A percentile compares a stretch with the other conserved stretches of the same genome.
phyloP scores from a whole-genome alignment of 108 stramenopile species.

The Cyclotella kingstonii region DNA sequence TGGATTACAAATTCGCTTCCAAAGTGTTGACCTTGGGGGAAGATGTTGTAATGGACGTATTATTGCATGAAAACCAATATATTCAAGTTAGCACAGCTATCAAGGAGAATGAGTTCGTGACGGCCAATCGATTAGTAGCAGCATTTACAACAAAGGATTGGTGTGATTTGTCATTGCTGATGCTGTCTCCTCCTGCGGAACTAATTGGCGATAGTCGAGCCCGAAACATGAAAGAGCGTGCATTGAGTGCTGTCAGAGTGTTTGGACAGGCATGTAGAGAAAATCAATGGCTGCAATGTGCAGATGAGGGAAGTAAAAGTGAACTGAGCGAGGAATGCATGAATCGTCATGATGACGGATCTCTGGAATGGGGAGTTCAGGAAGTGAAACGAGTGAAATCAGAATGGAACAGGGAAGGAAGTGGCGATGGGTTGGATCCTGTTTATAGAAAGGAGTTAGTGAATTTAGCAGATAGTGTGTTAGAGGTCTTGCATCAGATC shows the following conservation, averaged over 20 bases:
- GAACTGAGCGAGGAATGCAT: background rate
- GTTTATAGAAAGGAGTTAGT: conserved; percentile 35
- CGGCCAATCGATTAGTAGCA: conserved; percentile 32
- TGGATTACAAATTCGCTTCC: conserved; percentile 51
- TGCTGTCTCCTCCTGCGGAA: conserved; percentile 27
- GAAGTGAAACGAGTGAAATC: conserved; percentile 23
- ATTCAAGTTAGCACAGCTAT: background rate
- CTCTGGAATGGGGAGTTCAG: conserved; percentile 19
- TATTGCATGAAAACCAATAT: conserved; percentile 38
- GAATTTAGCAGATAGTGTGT: conserved; percentile 33
- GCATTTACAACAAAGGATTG: conserved; percentile 46
- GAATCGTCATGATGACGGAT: background rate
- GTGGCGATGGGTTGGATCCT: conserved; percentile 41
- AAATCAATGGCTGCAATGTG: conserved; percentile 3
- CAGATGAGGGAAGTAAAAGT: background rate
- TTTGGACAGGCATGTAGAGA: conserved; percentile 53
- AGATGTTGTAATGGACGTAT: conserved; percentile 61
- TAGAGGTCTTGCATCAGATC: conserved; percentile 18
- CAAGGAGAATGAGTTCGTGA: conserved; percentile 7
- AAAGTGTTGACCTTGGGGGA: conserved; percentile 50
- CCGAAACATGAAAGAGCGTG: conserved; percentile 38
- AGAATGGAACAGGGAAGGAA: conserved; percentile 41
- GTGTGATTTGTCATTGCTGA: conserved; percentile 47
- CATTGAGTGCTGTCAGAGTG: conserved; percentile 41
- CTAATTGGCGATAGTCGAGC: conserved; percentile 13